Conservation (phyloP, 495 filamentous ascomycete genomes). For the Neurospora sp. region DNA sequence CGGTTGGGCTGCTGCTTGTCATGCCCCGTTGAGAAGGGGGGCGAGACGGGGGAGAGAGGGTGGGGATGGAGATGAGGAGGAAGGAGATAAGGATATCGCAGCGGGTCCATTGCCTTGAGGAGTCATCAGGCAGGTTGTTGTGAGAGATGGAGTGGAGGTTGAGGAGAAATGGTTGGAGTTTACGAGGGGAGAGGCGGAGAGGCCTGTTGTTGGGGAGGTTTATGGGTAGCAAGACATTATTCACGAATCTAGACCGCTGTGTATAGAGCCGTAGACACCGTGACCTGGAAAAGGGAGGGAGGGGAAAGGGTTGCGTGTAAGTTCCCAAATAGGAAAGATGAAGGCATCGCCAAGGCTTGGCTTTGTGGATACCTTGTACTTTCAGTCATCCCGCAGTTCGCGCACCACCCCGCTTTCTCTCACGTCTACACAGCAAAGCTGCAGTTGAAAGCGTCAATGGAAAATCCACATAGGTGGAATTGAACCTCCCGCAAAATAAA, state of each 20-base stretch:
- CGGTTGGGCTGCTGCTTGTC: background rate
- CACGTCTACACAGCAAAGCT: no score
- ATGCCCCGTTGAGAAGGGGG: background rate
- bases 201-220: background rate
- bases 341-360: background rate
- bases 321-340: background rate
- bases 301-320: background rate
- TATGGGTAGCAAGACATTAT: background rate
- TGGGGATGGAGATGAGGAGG: background rate
- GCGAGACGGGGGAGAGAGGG: background rate
- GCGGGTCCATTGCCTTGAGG: background rate
- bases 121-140: background rate
- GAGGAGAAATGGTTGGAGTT: background rate
- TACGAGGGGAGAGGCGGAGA: background rate
- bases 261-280: no score
- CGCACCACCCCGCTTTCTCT: no score
- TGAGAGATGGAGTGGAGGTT: background rate
- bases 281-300: no score
- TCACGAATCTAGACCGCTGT: no score
- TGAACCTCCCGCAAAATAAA: no score
- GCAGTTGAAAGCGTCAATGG: no score
- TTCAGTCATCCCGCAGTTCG: no score
- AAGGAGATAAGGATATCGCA: background rate
- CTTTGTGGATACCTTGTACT: no score
- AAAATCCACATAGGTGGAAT: no score